Conservation (phyloP, 805 yeast genomes). For the Lipomyces anomalus region DNA sequence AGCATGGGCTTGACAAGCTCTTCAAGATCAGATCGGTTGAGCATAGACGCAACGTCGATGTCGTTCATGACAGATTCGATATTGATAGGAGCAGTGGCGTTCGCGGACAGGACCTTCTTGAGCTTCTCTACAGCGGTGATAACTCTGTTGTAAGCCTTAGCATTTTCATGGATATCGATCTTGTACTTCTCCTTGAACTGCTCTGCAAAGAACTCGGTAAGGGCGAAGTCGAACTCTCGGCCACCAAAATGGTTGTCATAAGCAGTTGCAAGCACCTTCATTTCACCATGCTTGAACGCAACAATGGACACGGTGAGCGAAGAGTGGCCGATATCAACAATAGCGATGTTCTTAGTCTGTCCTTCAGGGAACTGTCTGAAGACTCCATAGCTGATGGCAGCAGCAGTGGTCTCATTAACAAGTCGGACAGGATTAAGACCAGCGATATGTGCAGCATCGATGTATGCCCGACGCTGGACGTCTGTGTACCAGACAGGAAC, state of each 20-base stretch:
- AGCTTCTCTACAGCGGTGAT: slow-evolving; percentile 85
- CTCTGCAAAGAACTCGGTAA: slow-evolving; percentile 90
- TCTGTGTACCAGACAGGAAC: slow-evolving; percentile 98
- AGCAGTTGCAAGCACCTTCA: slow-evolving; percentile 86
- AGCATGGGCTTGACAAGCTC: slow-evolving; percentile 78
- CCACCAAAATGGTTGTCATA: slow-evolving; percentile 97
- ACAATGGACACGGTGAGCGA: slow-evolving; percentile 85
- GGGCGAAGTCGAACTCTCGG: slow-evolving; percentile 89
- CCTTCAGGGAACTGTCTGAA: slow-evolving; percentile 96
- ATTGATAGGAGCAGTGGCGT: slow-evolving; percentile 87
- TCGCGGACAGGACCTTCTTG: slow-evolving; percentile 95
- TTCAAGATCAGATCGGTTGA: slow-evolving; percentile 90
- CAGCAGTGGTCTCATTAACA: slow-evolving; percentile 96
- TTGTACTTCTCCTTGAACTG: slow-evolving; percentile 80
- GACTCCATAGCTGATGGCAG: slow-evolving; percentile 98
- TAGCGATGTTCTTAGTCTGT: slow-evolving; percentile 73
- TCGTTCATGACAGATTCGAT: slow-evolving; percentile 97
- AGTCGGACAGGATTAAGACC: slow-evolving; percentile 97
- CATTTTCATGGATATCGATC: slow-evolving; percentile 81
- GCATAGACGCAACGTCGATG: slow-evolving; percentile 83
- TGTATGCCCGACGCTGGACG: slow-evolving; percentile 90
- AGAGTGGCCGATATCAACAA: slow-evolving; percentile 96
- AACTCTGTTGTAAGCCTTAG: slow-evolving; percentile 93
- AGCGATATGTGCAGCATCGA: slow-evolving; percentile 93
- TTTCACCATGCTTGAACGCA: slow-evolving; percentile 92